Conservation (phyloP, 306 rosid genomes). For the Vicia sativa region DNA sequence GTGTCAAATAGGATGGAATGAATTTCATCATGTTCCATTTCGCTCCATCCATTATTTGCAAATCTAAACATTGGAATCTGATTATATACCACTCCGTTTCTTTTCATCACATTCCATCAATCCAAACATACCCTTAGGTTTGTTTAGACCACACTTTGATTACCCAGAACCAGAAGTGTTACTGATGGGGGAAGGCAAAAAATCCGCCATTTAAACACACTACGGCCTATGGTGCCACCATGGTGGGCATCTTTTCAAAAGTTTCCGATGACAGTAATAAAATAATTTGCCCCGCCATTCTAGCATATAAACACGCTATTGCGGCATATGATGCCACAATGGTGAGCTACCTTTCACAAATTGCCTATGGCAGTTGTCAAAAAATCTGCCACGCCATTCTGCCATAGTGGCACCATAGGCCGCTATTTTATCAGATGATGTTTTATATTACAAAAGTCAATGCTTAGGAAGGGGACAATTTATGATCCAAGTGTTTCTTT, state of each 20-base stretch:
- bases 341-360: not conserved
- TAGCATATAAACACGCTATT: not conserved
- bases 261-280: not conserved
- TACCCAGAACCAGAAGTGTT: not conserved
- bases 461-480: not conserved
- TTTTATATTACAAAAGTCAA: not conserved
- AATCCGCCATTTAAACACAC: not conserved
- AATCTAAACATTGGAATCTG: no score
- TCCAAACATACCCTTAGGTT: no score
- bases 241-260: not conserved
- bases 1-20: no score
- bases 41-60: no score
- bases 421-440: not conserved
- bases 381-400: not conserved
- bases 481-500: not conserved
- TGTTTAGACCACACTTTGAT: conserved; percentile 6
- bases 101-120: no score
- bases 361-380: not conserved
- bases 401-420: not conserved
- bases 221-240: not conserved
- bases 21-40: no score
- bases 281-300: not conserved
- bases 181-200: not conserved
- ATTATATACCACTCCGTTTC: no score
- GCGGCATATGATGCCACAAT: no score